Conservation (phyloP, 176 grass and related monocot genomes). For the Aegilops speltoides region DNA sequence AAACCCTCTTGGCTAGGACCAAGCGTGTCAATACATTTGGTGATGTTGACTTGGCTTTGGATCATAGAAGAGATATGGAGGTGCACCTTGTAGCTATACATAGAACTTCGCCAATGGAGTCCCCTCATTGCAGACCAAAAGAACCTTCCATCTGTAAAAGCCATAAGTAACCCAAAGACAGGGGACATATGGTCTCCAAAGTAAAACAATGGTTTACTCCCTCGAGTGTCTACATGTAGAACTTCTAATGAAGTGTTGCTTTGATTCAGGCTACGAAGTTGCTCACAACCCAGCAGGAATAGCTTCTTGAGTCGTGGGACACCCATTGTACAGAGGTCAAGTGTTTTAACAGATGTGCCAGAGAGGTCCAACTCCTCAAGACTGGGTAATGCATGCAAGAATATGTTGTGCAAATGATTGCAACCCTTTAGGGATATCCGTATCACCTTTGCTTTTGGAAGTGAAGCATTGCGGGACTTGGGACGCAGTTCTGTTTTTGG, state of each 20-base stretch:
- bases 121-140: not conserved
- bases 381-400: not conserved
- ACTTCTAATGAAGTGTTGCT: not conserved
- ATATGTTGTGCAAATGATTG: not conserved
- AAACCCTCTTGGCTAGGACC: too few relatives aligned
- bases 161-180: not conserved
- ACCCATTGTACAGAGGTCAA: not conserved
- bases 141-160: not conserved
- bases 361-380: not conserved
- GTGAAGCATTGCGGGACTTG: not conserved
- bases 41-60: too few relatives aligned
- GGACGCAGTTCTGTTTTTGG: not conserved
- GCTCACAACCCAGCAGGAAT: not conserved
- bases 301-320: not conserved
- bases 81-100: too few relatives aligned
- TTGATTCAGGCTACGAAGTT: not conserved
- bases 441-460: not conserved
- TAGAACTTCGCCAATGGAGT: not conserved
- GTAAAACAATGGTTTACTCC: not conserved
- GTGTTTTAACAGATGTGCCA: not conserved
- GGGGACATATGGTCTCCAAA: not conserved
- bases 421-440: not conserved
- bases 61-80: too few relatives aligned
- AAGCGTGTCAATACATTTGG: too few relatives aligned
- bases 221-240: not conserved